Evolutionary conservation across 1,284 basidiomycete genomes (phyloP).

Genomic region (Irpex lacteus): DNA sequence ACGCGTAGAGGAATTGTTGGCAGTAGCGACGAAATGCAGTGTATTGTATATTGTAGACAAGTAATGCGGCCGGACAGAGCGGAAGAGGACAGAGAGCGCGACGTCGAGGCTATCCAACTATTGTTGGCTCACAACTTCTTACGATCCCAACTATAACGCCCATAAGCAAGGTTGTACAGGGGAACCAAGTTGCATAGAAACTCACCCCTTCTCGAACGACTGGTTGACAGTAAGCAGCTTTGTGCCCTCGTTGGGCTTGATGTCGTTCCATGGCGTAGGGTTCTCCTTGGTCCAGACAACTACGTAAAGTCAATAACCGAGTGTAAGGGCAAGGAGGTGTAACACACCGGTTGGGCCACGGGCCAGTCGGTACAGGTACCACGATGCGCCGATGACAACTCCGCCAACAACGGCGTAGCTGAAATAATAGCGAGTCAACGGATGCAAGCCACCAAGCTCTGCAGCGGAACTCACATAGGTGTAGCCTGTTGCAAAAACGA

Average conservation of each 20-base stretch:
- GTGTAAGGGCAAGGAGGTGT: neutral
- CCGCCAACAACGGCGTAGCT: constrained; percentile 73
- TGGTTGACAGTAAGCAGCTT: constrained; percentile 70
- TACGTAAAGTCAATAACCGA: constrained; percentile 26
- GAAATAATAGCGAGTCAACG: neutral
- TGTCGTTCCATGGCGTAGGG: constrained; percentile 77
- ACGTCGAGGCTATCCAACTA: neutral
- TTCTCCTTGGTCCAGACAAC: constrained; percentile 81
- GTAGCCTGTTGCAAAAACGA: constrained; percentile 51
- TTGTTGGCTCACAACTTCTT: constrained; percentile 53
- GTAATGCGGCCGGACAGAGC: neutral
- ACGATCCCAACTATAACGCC: constrained; percentile 58
- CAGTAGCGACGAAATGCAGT: neutral
- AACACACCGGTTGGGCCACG: constrained; percentile 63
- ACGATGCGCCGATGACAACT: constrained; percentile 62
- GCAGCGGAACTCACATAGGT: constrained; percentile 60
- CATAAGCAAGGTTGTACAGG: constrained; percentile 6
- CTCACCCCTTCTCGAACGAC: constrained; percentile 69
- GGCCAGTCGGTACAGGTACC: constrained; percentile 73
- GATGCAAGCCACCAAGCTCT: neutral
- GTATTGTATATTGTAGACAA: constrained; percentile 1
- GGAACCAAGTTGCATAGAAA: constrained; percentile 13
- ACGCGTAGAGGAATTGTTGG: neutral
- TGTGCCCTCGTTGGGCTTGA: constrained; percentile 68
- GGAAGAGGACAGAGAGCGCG: neutral